Conservation (phyloP, 768 basidiomycete genomes). For the Pluteus cervinus region DNA sequence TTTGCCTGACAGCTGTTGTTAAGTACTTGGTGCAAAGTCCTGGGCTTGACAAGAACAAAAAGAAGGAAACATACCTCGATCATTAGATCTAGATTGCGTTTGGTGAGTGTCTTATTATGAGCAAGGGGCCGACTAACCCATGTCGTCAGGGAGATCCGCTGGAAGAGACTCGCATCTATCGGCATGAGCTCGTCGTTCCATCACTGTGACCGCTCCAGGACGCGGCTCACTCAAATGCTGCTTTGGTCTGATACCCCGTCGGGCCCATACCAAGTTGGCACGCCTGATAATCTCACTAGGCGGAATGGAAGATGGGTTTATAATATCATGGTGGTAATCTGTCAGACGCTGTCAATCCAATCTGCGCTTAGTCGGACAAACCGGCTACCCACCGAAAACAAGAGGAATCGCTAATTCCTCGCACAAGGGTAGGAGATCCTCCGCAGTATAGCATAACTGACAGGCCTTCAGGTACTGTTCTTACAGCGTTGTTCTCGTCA, state of each 20-base stretch:
- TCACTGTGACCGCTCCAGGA: slow-evolving; percentile 74
- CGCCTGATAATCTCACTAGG: slow-evolving; percentile 64
- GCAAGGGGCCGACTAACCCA: slow-evolving; percentile 35
- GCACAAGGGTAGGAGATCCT: slow-evolving; percentile 83
- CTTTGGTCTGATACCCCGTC: slow-evolving; percentile 80
- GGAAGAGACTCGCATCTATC: slow-evolving; percentile 75
- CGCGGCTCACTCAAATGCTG: slow-evolving; percentile 91
- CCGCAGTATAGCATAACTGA: slow-evolving; percentile 79
- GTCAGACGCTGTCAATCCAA: slow-evolving; percentile 3
- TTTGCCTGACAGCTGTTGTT: slow-evolving; percentile 44
- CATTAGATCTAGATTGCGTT: slow-evolving; percentile 61
- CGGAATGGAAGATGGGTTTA: slow-evolving; percentile 56
- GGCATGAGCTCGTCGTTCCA: slow-evolving; percentile 85
- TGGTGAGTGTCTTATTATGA: slow-evolving; percentile 5
- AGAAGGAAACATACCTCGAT: slow-evolving; percentile 50
- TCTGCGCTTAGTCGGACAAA: no score
- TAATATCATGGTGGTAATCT: slow-evolving; percentile 81
- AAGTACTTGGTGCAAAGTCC: neutral
- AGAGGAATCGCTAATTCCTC: slow-evolving; percentile 76
- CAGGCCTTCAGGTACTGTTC: neutral
- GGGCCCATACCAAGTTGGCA: slow-evolving; percentile 67
- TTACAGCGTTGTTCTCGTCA: neutral
- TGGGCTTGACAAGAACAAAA: neutral
- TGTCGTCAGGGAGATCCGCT: slow-evolving; percentile 55
- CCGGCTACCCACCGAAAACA: slow-evolving; percentile 48